phyloP scores from a whole-genome alignment of 495 filamentous ascomycete species.

The Hypoxylon fuscum region DNA sequence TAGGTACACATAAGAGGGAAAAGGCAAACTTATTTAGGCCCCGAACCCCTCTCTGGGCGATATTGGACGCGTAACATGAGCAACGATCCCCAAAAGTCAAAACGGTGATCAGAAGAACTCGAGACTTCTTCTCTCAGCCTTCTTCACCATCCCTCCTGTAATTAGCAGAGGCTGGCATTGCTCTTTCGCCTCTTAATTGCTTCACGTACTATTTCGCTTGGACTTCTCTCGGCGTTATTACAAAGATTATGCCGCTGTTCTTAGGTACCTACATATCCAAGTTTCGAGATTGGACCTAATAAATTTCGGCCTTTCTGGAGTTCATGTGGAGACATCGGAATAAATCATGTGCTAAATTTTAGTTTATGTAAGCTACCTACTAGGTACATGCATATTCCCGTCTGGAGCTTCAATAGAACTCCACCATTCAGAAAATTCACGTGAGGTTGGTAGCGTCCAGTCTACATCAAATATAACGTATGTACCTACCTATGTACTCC shows the following conservation, averaged over 20 bases:
- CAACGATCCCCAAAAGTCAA: constrained; percentile 31
- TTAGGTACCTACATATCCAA: constrained; percentile 6
- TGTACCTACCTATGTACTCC: not conserved
- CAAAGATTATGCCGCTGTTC: constrained; percentile 12
- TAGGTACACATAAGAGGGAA: constrained; percentile 5
- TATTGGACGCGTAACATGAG: constrained; percentile 32
- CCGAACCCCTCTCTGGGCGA: constrained; percentile 3
- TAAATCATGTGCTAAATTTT: constrained; percentile 17
- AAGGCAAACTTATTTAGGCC: constrained; percentile 33
- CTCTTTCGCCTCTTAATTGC: not conserved
- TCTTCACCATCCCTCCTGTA: no score
- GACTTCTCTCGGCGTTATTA: constrained; percentile 29
- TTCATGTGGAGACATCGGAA: constrained; percentile 13
- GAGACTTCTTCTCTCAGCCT: no score
- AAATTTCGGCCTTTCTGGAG: constrained; percentile 38
- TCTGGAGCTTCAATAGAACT: no score
- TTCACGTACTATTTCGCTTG: constrained; percentile 18
- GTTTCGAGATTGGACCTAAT: constrained; percentile 33
- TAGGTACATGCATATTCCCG: no score
- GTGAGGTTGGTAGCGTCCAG: no score
- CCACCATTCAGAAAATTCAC: constrained; percentile 22
- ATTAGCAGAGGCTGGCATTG: no score
- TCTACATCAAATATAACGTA: no score
- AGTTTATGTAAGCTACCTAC: constrained; percentile 32
- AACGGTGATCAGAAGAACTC: constrained; percentile 6